These are phyloP conservation scores for Dryas alaskensis DNA, from an alignment of 306 rosid species.

Conservation along the genomic window DNA sequence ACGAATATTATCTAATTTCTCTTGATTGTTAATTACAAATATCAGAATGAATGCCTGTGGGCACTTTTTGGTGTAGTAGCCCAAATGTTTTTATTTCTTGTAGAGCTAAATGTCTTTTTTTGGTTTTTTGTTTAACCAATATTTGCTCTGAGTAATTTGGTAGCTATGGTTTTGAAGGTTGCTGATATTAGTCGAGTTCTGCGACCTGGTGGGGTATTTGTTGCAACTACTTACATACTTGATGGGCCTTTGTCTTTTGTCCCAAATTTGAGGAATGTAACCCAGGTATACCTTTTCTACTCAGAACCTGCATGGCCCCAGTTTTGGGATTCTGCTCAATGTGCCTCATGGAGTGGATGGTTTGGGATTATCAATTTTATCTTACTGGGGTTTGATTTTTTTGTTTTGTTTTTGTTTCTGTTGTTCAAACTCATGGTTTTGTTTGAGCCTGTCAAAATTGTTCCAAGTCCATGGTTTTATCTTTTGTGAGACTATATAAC, in stretches of 20 bases:
- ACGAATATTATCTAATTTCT: too few relatives aligned
- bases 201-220: constrained; percentile 91
- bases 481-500: background rate
- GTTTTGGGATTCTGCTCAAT: background rate
- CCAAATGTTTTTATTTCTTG: background rate
- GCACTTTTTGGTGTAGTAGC: too few relatives aligned
- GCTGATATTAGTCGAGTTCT: constrained; percentile 85
- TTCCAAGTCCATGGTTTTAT: background rate
- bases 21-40: too few relatives aligned
- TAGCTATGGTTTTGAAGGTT: constrained; percentile 47
- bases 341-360: background rate
- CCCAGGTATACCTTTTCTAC: constrained; percentile 49
- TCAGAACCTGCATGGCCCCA: constrained; percentile 5
- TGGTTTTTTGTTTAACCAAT: background rate
- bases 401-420: background rate
- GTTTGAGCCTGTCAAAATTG: background rate
- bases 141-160: constrained; percentile 5
- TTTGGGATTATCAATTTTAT: background rate
- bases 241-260: constrained; percentile 60
- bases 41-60: too few relatives aligned
- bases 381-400: background rate
- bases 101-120: background rate
- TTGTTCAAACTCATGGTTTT: background rate
- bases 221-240: constrained; percentile 68
- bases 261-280: constrained; percentile 51